These are phyloP conservation scores for Linderniella brevidens DNA, from an alignment of 257 asterid species.

Conservation along the genomic window DNA sequence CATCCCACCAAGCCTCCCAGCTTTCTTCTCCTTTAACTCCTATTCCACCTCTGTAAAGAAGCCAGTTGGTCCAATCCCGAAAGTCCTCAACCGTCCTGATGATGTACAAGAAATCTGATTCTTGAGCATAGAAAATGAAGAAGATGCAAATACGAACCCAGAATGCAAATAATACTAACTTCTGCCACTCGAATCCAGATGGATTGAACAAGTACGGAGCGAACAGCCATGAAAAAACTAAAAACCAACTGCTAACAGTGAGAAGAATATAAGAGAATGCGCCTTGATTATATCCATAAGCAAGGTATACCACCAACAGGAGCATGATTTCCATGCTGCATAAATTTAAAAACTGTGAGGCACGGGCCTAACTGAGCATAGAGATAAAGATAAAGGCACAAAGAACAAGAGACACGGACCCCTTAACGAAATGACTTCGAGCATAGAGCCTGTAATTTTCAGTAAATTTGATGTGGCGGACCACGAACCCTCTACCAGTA, in stretches of 20 bases:
- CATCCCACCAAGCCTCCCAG: slow-evolving; percentile 99
- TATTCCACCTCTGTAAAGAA: slow-evolving; percentile 94
- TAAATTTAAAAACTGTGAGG: slow-evolving; percentile 9
- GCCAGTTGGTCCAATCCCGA: slow-evolving; percentile 99
- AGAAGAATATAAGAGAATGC: slow-evolving; percentile 76
- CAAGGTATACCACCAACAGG: slow-evolving; percentile 69
- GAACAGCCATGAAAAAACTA: slow-evolving; percentile 78
- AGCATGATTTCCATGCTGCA: slow-evolving; percentile 88
- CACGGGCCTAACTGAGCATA: not conserved
- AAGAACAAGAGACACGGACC: slow-evolving; percentile 38
- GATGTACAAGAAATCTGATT: slow-evolving; percentile 14
- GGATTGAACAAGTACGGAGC: slow-evolving; percentile 98
- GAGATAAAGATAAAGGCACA: not conserved
- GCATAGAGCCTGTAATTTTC: slow-evolving; percentile 96
- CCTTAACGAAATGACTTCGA: slow-evolving; percentile 93
- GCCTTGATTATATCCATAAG: slow-evolving; percentile 61
- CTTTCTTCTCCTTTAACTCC: slow-evolving; percentile 99
- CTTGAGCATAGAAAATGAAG: slow-evolving; percentile 10
- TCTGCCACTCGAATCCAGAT: slow-evolving; percentile 99
- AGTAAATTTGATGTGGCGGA: slow-evolving; percentile 86
- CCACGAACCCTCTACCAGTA: slow-evolving; percentile 94
- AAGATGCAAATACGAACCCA: slow-evolving; percentile 5
- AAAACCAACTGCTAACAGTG: slow-evolving; percentile 90
- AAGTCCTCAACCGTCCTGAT: slow-evolving; percentile 93
- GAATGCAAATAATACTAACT: slow-evolving; percentile 41